A percentile compares a stretch with the other conserved stretches of the same genome.
Evolutionary conservation across 208 protist genomes (phyloP).

Genomic region (Hexamita inflata): DNA sequence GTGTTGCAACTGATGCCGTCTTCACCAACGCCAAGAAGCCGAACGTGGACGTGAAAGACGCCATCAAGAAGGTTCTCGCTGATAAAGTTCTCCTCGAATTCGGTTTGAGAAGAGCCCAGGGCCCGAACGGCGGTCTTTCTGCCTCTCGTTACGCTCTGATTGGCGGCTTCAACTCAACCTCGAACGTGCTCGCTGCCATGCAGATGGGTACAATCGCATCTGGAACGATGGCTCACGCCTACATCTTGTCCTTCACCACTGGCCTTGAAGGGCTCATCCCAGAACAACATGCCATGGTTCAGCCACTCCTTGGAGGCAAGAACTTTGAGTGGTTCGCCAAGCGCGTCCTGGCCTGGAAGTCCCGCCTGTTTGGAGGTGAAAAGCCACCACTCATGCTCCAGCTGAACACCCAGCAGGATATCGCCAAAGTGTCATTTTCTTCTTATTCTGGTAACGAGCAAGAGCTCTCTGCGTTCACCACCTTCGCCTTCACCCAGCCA

Average conservation of each 20-base stretch:
- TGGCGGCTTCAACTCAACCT: conserved; percentile 64
- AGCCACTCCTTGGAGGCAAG: not conserved
- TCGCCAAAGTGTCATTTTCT: too few species aligned
- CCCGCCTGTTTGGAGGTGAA: not conserved
- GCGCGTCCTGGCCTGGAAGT: not conserved
- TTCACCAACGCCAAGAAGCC: too few species aligned
- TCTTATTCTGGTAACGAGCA: not conserved
- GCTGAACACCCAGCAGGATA: too few species aligned
- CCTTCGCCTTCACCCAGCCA: conserved; percentile 41
- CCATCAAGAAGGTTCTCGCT: conserved; percentile 24
- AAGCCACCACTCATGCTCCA: too few species aligned
- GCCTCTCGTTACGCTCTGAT: conserved; percentile 63
- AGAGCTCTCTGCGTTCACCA: conserved; percentile 20
- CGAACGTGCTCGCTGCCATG: conserved; percentile 61
- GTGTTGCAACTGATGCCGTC: not conserved
- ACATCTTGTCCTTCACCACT: not conserved
- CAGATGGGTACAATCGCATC: conserved; percentile 49
- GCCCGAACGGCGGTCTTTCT: conserved; percentile 62
- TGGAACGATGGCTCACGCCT: conserved; percentile 34
- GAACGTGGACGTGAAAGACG: not conserved
- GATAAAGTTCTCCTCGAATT: conserved; percentile 64
- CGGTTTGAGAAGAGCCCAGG: conserved; percentile 66
- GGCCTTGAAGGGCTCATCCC: not conserved
- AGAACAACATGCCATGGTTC: not conserved
- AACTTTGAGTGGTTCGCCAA: not conserved